phyloP scores from a whole-genome alignment of 352 stramenopile genomes.

The Elongisporangium senticosum region DNA sequence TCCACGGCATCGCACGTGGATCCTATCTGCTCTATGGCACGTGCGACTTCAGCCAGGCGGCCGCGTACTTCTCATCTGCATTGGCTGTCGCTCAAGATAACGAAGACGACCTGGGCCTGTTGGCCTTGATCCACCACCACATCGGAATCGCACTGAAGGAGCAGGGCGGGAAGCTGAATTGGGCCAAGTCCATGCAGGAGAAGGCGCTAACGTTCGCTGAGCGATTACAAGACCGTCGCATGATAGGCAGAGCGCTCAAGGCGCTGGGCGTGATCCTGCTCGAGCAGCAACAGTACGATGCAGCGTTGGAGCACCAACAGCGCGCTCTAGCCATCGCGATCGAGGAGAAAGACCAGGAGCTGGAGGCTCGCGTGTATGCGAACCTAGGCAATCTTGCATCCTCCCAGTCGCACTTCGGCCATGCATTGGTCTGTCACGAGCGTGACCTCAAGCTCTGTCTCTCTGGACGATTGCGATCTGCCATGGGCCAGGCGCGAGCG shows the following conservation, averaged over 20 bases:
- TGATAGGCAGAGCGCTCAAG: constrained; percentile 58
- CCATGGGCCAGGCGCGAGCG: constrained; percentile 44
- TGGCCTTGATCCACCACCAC: constrained; percentile 58
- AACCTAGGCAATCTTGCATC: constrained; percentile 74
- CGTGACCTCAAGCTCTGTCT: constrained; percentile 43
- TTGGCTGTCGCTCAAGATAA: constrained; percentile 21
- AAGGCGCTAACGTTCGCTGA: constrained; percentile 44
- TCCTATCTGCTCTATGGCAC: constrained; percentile 52
- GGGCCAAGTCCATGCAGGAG: constrained; percentile 38
- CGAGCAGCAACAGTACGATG: constrained; percentile 28
- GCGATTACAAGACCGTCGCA: constrained; percentile 21
- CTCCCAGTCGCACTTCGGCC: constrained; percentile 40
- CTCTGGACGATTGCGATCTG: constrained; percentile 33
- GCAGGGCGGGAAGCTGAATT: constrained; percentile 26
- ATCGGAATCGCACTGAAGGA: constrained; percentile 64
- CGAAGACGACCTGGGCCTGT: constrained; percentile 16
- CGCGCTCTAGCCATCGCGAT: constrained; percentile 52
- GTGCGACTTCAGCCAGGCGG: constrained; percentile 20
- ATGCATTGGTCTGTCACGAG: constrained; percentile 54
- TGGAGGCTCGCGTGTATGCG: constrained; percentile 68
- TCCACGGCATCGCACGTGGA: constrained; percentile 29
- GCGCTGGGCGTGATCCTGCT: constrained; percentile 57
- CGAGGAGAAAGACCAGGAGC: constrained; percentile 41
- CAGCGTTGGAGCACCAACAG: constrained; percentile 54
- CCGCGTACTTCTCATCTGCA: constrained; percentile 32